These are phyloP conservation scores for Solanum hybrid DNA, from an alignment of 305 asterid genomes.

Conservation along the genomic window DNA sequence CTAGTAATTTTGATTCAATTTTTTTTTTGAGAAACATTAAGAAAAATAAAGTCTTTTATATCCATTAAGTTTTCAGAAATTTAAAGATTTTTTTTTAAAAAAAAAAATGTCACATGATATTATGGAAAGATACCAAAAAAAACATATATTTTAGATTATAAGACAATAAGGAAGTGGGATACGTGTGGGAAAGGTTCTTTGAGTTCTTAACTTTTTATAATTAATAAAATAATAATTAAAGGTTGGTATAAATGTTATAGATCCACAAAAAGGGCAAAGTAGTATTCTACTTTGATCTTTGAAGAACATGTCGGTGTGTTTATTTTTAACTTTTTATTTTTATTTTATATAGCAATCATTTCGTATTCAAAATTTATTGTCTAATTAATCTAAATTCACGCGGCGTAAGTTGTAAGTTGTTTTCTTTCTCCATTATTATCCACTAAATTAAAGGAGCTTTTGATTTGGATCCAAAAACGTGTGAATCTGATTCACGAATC, in stretches of 20 bases:
- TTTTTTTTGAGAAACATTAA: too few species aligned
- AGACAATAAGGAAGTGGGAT: not conserved
- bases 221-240: not conserved
- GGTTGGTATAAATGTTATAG: not conserved
- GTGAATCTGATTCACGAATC: not conserved
- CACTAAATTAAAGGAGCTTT: not conserved
- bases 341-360: not conserved
- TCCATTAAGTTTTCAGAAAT: not conserved
- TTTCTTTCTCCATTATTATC: not conserved
- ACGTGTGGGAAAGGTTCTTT: not conserved
- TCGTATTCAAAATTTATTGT: not conserved
- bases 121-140: not conserved
- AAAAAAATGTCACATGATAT: not conserved
- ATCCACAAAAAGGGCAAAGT: not conserved
- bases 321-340: not conserved
- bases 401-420: accelerated
- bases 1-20: not conserved
- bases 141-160: not conserved
- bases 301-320: not conserved
- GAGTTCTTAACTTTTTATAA: not conserved
- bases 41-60: too few species aligned
- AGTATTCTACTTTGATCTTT: not conserved
- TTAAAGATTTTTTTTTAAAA: too few species aligned
- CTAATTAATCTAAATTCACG: not conserved
- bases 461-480: not conserved